phyloP scores from a whole-genome alignment of 83 land plant genomes.

The Thuja plicata region DNA sequence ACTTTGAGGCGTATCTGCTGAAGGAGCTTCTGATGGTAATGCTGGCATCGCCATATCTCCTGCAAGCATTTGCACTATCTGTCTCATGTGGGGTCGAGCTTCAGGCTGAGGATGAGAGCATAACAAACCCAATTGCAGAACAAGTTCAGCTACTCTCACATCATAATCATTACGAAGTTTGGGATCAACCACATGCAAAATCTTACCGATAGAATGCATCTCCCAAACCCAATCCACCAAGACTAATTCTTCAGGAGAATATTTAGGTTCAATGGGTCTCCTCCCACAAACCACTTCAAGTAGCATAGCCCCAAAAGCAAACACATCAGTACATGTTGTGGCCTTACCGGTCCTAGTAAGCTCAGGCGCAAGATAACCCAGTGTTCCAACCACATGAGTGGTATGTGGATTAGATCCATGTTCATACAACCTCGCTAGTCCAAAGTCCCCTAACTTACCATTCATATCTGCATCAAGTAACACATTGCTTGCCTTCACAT shows the following conservation, averaged over 20 bases:
- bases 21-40: neutral
- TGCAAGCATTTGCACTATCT: conserved; percentile 50
- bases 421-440: conserved; percentile 66
- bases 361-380: conserved; percentile 86
- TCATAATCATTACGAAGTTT: conserved; percentile 37
- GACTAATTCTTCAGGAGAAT: conserved; percentile 47
- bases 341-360: conserved; percentile 57
- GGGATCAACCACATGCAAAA: conserved; percentile 46
- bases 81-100: conserved; percentile 61
- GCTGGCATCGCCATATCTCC: conserved; percentile 18
- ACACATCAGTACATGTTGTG: conserved; percentile 64
- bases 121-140: conserved; percentile 55
- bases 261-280: conserved; percentile 54
- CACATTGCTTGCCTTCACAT: conserved; percentile 76
- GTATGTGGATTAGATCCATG: conserved; percentile 48
- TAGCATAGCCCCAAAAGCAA: conserved; percentile 63
- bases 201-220: conserved; percentile 25
- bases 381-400: conserved; percentile 68
- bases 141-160: conserved; percentile 34
- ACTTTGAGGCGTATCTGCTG: too few relatives aligned
- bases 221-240: conserved; percentile 82
- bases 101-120: conserved; percentile 51
- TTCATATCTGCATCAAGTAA: conserved; percentile 64
- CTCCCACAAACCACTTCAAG: conserved; percentile 80
- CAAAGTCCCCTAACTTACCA: conserved; percentile 75